Base-by-base conservation (phyloP, 1,284 basidiomycete species). In the Trametes pubescens region DNA sequence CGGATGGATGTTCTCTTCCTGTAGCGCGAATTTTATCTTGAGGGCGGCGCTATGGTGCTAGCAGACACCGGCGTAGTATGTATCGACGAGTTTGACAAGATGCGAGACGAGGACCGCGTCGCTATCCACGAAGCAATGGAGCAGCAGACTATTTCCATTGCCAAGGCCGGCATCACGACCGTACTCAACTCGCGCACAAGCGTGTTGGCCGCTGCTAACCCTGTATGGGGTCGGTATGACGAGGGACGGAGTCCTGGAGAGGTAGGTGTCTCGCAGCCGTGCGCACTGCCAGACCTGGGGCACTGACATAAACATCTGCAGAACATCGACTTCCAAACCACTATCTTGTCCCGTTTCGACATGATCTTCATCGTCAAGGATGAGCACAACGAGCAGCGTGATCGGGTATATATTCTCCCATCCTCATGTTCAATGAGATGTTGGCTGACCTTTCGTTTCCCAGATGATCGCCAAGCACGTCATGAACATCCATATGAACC, bases 311-410 rank as follows among this genome's bases (percentile, higher is more conserved):
- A 21, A 2, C 18, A 49, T 13, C 69, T 4, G 22, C 26, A 95
- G 92, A 98, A 98, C 76, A 98, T 98, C 65, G 96, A 98, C 76
- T 98, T 98, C 77, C 96, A 99, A 80, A 99, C 98, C 2, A 99
- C 98, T 0, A 98, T 99, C 73, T 79, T 99, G 78, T 98, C 95
- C 58, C 91, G 98, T 66, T 99, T 99, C 79, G 98, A 99, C 75
- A 98, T 99, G 98, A 99, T 99, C 74, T 99, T 99, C 81, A 98
- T 99, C 71, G 93, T 99, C 69, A 96, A 94, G 77, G 98, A 99
- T 74, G 96, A 99, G 74, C 98, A 99, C 78, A 95, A 99, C 75
- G 98, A 99, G 79, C 82, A 85, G 56, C 87, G 98, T 51, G 98
- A 99, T 78, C 88, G 91, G 75, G 94, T 93, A 63, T 32, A 86